Evolutionary conservation across 2,329 filamentous ascomycete species (phyloP).

Genomic region (Fulvia fulva): DNA sequence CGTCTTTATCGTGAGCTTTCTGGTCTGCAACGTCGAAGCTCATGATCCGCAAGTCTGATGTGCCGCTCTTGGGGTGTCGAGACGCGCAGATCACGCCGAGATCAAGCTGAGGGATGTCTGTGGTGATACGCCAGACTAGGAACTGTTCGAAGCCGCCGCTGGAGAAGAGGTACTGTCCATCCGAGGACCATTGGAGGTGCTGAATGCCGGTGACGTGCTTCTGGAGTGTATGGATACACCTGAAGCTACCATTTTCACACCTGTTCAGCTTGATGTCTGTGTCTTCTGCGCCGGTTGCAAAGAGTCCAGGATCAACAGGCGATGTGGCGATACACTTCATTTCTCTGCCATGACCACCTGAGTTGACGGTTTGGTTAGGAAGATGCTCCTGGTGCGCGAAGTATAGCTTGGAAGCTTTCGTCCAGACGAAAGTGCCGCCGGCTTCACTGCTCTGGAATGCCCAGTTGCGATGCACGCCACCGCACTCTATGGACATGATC

Average conservation of each 20-base stretch:
- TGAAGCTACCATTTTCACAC: constrained; percentile 31
- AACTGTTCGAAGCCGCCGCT: constrained; percentile 87
- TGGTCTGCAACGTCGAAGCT: constrained; percentile 61
- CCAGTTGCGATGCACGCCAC: constrained; percentile 78
- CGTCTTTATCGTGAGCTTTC: constrained; percentile 13
- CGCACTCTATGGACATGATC: constrained; percentile 70
- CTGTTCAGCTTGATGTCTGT: constrained; percentile 72
- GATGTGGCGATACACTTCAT: constrained; percentile 62
- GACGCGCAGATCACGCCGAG: constrained; percentile 53
- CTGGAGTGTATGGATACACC: constrained; percentile 63
- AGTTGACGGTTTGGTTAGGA: constrained; percentile 47
- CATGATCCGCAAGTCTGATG: constrained; percentile 72
- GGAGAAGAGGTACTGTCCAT: constrained; percentile 70
- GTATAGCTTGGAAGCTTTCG: constrained; percentile 52
- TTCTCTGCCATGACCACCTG: constrained; percentile 81
- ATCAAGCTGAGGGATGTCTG: constrained; percentile 46
- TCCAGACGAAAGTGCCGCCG: constrained; percentile 66
- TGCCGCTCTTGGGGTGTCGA: constrained; percentile 47
- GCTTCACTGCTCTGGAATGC: constrained; percentile 45
- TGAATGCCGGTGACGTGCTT: constrained; percentile 83
- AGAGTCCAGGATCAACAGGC: constrained; percentile 33
- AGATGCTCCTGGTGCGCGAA: constrained; percentile 15
- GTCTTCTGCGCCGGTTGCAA: constrained; percentile 68
- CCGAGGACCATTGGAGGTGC: constrained; percentile 67
- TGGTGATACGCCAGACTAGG: constrained; percentile 70